phyloP scores from a whole-genome alignment of 208 protist species.

The Trypanosoma melophagium region DNA sequence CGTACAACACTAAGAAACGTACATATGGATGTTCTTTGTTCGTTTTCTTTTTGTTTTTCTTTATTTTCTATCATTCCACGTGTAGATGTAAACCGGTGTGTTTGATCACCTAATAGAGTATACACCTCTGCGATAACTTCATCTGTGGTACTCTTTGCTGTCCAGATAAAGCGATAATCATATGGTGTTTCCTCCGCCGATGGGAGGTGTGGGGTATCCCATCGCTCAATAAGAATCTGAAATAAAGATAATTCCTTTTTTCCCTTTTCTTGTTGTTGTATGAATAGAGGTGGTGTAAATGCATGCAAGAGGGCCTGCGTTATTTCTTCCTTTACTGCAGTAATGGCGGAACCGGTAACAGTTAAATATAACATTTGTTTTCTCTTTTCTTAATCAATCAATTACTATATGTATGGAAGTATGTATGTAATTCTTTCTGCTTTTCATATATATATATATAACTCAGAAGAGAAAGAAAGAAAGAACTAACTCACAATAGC shows the following conservation, averaged over 20 bases:
- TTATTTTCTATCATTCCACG: slow-evolving; percentile 40
- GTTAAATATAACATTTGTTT: slow-evolving; percentile 27
- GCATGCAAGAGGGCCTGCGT: slow-evolving; percentile 27
- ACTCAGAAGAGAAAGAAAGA: background rate
- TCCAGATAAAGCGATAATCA: slow-evolving; percentile 62
- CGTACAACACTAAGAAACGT: slow-evolving; percentile 74
- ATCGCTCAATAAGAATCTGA: slow-evolving; percentile 49
- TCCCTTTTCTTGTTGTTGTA: background rate
- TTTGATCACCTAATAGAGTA: slow-evolving; percentile 8
- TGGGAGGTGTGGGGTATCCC: slow-evolving; percentile 32
- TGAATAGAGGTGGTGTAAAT: background rate
- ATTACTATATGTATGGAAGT: background rate
- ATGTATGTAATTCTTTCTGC: slow-evolving; percentile 1
- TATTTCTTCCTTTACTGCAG: slow-evolving; percentile 32
- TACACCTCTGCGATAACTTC: slow-evolving; percentile 31
- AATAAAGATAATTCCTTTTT: slow-evolving; percentile 13
- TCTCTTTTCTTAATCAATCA: background rate
- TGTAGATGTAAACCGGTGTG: slow-evolving; percentile 54
- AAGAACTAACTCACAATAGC: too few relatives aligned
- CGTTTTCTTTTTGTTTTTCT: too few relatives aligned
- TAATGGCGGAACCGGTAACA: slow-evolving; percentile 38
- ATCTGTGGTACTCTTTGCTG: slow-evolving; percentile 35
- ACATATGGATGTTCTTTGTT: slow-evolving; percentile 15
- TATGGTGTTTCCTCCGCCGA: slow-evolving; percentile 42
- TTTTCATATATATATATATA: background rate